Base-by-base conservation (phyloP, 2,329 filamentous ascomycete species). In the Colletotrichum coccodes region DNA sequence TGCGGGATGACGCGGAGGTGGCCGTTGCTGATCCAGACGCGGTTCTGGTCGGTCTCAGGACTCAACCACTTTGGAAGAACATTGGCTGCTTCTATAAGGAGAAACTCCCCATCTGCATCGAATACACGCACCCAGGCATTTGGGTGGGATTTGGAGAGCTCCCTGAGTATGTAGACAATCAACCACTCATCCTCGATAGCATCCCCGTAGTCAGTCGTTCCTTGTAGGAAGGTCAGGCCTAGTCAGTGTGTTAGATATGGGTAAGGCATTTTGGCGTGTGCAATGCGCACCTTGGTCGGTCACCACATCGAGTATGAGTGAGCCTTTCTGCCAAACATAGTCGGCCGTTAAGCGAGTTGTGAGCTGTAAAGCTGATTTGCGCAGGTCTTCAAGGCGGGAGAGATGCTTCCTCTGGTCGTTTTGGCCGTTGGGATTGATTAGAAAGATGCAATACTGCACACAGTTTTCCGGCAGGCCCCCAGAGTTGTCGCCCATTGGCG, bases 121-220 rank as follows among this genome's bases (percentile, higher is more conserved):
- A 89, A 90, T 4, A 97, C 87, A 56, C 93, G 90, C 53, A 94
- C 88, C 95, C 95, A 99, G 8, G 94, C 84, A 68, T 92, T 86
- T 5, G 89, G 84, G 74, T 93, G 93, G 42, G 87, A 85, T 73
- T 86, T 92, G 73, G 91, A 95, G 73, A 98, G 82, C 80, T 97
- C 92, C 50, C 93, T 90, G 34, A 99, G 84, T 6, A 98, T 83
- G 80, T 95, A 97, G 23, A 98, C 95, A 68, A 98, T 91, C 6
- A 98, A 87, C 97, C 96, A 99, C 82, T 99, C 97, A 75, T 99
- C 96, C 76, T 97, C 95, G 4, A 98, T 91, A 0, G 94, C 96
- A 79, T 99, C 97, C 9, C 95, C 95, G 75, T 94, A 98, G 77
- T 95, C 93, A 1, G 94, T 96, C 59, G 86, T 84, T 23, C 95